These are phyloP conservation scores for Ceriops tagal DNA, from an alignment of 345 rosid species.

Conservation along the genomic window DNA sequence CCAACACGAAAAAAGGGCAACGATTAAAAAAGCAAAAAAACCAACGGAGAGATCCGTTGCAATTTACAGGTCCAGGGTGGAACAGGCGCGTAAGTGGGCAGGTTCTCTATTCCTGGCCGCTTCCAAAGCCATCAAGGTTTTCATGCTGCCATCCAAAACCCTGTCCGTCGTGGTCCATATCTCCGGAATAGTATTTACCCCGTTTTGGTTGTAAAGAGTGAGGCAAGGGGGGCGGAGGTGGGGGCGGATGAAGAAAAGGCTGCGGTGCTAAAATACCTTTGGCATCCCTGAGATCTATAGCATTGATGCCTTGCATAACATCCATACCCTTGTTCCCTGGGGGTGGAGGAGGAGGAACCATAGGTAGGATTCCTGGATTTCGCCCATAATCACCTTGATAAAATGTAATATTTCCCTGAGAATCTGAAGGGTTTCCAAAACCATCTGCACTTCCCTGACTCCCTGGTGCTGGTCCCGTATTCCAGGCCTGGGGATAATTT, in stretches of 20 bases:
- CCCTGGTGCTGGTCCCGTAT: constrained; percentile 38
- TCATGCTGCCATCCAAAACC: constrained; percentile 76
- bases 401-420: constrained; percentile 38
- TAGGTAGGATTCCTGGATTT: constrained; percentile 36
- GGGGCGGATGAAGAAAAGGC: constrained; percentile 42
- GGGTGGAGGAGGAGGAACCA: constrained; percentile 38
- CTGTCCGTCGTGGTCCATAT: constrained; percentile 55
- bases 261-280: constrained; percentile 50
- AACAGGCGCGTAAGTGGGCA: not conserved
- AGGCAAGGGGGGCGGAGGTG: constrained; percentile 47
- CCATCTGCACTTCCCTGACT: constrained; percentile 44
- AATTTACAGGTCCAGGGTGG: not conserved
- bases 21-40: constrained; percentile 32
- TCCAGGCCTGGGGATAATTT: constrained; percentile 71
- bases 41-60: not conserved
- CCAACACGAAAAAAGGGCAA: no score
- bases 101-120: constrained; percentile 43
- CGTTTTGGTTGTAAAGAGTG: constrained; percentile 44
- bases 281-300: constrained; percentile 46
- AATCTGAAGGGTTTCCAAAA: constrained; percentile 35
- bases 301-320: constrained; percentile 31
- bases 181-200: constrained; percentile 49
- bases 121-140: constrained; percentile 61
- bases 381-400: constrained; percentile 60
- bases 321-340: constrained; percentile 41